Base-by-base conservation (phyloP, 768 basidiomycete species). In the Xanthoconium stramineum region DNA sequence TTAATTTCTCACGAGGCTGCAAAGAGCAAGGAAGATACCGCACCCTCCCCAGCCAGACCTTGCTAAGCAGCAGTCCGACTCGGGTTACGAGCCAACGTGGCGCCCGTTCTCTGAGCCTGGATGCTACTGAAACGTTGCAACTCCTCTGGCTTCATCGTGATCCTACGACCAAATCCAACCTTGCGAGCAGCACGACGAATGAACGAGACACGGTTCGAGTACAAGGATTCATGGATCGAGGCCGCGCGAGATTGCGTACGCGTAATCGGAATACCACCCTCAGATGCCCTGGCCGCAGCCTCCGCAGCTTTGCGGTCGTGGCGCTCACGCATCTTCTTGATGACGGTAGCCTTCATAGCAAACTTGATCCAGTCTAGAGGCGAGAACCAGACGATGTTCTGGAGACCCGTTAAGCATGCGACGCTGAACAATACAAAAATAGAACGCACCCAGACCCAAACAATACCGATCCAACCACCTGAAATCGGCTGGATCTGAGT, bases 291-390 rank as follows among this genome's bases (percentile, higher is more conserved):
- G 30, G 75, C 69, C 28, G 74, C 66, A 37, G 75, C 76, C 57
- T 77, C 77, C 39, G 73, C 72, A 38, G 72, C 61, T 47, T 77
- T 74, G 63, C 72, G 69, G 29, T 72, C 65, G 45, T 79, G 81
- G 55, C 90, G 85, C 55, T 82, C 76, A 61, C 93, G 94, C 68
- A 94, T 84, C 61, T 59, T 77, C 75, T 88, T 88, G 82, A 98
- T 94, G 69, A 94, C 75, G 7, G 92, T 95, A 10, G 87, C 89
- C 78, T 96, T 94, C 91, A 98, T 94, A 35, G 80, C 89, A 72
- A 97, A 96, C 80, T 96, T 97, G 83, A 97, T 89, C 74, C 84
- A 83, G 74, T 98, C 96, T 48, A 98, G 85, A 50, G 96, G 96
- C 61, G 91, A 71, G 83, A 95, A 98, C 95, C 96, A 96, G 53